Evolutionary conservation across 1,284 basidiomycete species (phyloP).

Genomic region (Cryptococcus floricola): DNA sequence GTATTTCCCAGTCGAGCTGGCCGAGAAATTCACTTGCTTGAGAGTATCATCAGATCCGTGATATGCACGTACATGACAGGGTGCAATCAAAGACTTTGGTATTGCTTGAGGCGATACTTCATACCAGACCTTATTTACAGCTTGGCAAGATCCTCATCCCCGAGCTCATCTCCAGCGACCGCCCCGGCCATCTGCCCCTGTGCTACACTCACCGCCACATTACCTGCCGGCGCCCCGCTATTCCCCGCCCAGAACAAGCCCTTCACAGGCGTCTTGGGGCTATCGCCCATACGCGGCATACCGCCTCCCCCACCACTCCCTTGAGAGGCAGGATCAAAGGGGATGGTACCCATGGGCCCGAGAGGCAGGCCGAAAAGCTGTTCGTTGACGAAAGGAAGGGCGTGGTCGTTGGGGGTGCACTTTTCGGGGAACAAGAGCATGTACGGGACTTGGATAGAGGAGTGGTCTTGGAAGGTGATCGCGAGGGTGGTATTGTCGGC

Average conservation of each 20-base stretch:
- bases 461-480: conserved; percentile 11
- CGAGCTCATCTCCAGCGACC: conserved; percentile 24
- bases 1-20: too few species aligned
- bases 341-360: conserved; percentile 10
- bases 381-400: conserved; percentile 7
- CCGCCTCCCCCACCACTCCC: conserved; percentile 3
- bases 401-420: conserved; percentile 10
- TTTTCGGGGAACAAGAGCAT: conserved; percentile 22
- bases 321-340: not conserved
- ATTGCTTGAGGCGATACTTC: too few species aligned
- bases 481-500: not conserved
- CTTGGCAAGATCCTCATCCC: conserved; percentile 21
- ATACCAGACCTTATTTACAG: not conserved
- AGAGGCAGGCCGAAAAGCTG: conserved; percentile 5
- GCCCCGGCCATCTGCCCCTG: conserved; percentile 26
- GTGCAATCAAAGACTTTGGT: too few species aligned
- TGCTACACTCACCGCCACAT: conserved; percentile 20
- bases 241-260: conserved; percentile 38
- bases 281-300: conserved; percentile 26
- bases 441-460: conserved; percentile 15
- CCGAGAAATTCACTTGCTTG: too few species aligned
- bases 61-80: too few species aligned
- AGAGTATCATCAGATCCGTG: too few species aligned
- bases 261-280: conserved; percentile 20
- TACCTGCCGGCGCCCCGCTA: conserved; percentile 19